A percentile compares a stretch with the other conserved stretches of the same genome.
These are phyloP conservation scores for Butyriboletus appendiculatus DNA, from an alignment of 1,284 basidiomycete genomes.

Conservation along the genomic window DNA sequence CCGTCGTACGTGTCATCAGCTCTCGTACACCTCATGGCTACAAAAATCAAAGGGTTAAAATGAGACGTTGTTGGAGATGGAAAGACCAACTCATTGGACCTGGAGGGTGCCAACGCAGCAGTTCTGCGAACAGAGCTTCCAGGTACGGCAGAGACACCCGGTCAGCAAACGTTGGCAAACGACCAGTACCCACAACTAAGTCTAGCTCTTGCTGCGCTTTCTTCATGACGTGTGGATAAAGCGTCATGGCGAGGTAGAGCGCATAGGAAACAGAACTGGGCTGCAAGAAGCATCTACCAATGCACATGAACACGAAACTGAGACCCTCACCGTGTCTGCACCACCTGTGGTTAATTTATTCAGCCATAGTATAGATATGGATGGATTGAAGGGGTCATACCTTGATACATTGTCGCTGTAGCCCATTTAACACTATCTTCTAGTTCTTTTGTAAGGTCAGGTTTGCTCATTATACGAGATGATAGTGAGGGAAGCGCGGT, in stretches of 20 bases:
- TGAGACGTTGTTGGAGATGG: not conserved
- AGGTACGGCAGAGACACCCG: slow-evolving; percentile 30
- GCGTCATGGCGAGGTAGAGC: slow-evolving; percentile 27
- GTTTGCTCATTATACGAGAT: slow-evolving; percentile 45
- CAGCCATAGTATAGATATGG: not conserved
- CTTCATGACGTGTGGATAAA: slow-evolving; percentile 27
- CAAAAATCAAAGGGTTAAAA: not conserved
- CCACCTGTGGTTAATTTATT: not conserved
- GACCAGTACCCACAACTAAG: slow-evolving; percentile 49
- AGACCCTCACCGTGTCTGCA: not conserved
- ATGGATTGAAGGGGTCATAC: slow-evolving; percentile 24
- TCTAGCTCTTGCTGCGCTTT: slow-evolving; percentile 63
- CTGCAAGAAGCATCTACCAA: not conserved
- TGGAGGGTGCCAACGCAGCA: slow-evolving; percentile 59
- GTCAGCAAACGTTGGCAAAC: slow-evolving; percentile 32
- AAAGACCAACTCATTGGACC: slow-evolving; percentile 43
- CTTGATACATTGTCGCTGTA: slow-evolving; percentile 54
- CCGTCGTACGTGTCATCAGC: slow-evolving; percentile 43
- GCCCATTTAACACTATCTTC: slow-evolving; percentile 57
- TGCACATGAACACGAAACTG: not conserved
- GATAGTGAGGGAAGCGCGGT: slow-evolving; percentile 48
- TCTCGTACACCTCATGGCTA: slow-evolving; percentile 45
- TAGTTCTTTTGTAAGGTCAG: slow-evolving; percentile 38
- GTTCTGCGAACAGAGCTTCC: slow-evolving; percentile 43
- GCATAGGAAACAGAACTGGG: slow-evolving; percentile 4